Percentiles rank a stretch among this genome's conserved stretches.
These are phyloP conservation scores for Beauveria brongniartii DNA, from an alignment of 2,329 filamentous ascomycete genomes.

Conservation along the genomic window DNA sequence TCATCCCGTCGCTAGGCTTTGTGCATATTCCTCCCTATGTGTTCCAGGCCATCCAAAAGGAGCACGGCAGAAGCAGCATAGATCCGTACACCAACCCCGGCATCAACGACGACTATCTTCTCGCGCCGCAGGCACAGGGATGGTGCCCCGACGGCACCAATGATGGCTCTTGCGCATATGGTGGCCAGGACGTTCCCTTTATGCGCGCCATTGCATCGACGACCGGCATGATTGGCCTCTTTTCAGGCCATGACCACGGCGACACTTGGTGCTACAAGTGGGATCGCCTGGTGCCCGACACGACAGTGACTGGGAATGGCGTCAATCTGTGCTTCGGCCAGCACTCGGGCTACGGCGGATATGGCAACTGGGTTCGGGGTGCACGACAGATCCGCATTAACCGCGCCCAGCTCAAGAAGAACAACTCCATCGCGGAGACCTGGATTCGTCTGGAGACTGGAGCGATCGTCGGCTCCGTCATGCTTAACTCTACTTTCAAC, in stretches of 20 bases:
- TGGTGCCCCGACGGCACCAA: slow-evolving; percentile 34
- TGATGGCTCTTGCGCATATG: slow-evolving; percentile 31
- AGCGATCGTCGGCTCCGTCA: slow-evolving; percentile 40
- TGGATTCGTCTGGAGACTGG: slow-evolving; percentile 55
- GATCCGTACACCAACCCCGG: slow-evolving; percentile 33
- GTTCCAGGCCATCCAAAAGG: slow-evolving; percentile 30
- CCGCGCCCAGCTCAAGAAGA: slow-evolving; percentile 29
- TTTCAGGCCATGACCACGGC: slow-evolving; percentile 60
- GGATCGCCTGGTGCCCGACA: slow-evolving; percentile 29
- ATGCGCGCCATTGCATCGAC: slow-evolving; percentile 52
- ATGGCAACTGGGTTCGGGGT: slow-evolving; percentile 56
- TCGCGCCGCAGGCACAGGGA: slow-evolving; percentile 34
- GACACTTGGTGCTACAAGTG: slow-evolving; percentile 50
- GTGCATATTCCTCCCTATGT: slow-evolving; percentile 41
- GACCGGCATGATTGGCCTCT: slow-evolving; percentile 47
- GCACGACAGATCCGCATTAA: slow-evolving; percentile 46
- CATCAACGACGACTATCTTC: slow-evolving; percentile 35
- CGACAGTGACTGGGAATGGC: slow-evolving; percentile 32
- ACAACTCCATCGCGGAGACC: slow-evolving; percentile 38
- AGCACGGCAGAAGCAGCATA: slow-evolving; percentile 21
- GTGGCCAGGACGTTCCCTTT: slow-evolving; percentile 49
- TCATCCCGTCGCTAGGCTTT: slow-evolving; percentile 38
- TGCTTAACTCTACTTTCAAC: slow-evolving; percentile 53
- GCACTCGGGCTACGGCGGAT: slow-evolving; percentile 63
- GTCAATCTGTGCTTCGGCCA: slow-evolving; percentile 52